Evolutionary conservation across 495 filamentous ascomycete species (phyloP).

Genomic region (Tuber umbilicatum): DNA sequence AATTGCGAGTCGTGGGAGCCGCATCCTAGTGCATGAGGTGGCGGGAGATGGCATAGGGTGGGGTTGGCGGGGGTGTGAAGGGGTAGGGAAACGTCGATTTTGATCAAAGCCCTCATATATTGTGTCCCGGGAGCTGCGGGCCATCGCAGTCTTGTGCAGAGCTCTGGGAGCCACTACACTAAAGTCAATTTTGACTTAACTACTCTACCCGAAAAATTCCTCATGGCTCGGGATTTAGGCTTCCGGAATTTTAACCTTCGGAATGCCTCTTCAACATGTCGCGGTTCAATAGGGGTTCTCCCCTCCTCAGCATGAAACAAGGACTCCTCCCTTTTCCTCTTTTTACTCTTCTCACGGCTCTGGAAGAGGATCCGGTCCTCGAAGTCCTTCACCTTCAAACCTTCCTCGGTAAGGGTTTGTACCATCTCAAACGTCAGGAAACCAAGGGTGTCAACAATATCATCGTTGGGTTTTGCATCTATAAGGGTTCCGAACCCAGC

Average conservation of each 20-base stretch:
- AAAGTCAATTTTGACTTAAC: constrained; percentile 40
- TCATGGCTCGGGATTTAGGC: constrained; percentile 72
- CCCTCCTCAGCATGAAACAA: constrained; percentile 91
- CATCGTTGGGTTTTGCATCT: constrained; percentile 94
- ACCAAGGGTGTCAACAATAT: constrained; percentile 95
- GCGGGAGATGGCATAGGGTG: neutral
- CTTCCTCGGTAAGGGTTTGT: constrained; percentile 93
- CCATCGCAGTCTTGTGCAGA: neutral
- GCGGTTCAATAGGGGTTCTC: constrained; percentile 74
- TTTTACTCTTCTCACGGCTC: constrained; percentile 63
- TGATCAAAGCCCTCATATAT: neutral
- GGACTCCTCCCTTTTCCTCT: constrained; percentile 79
- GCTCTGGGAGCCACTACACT: constrained; percentile 22
- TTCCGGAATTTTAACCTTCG: constrained; percentile 68
- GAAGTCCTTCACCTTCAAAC: constrained; percentile 88
- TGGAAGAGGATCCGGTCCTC: constrained; percentile 71
- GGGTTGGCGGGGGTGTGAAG: neutral
- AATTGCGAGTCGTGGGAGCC: neutral
- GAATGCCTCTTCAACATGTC: constrained; percentile 90
- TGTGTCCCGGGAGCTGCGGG: neutral
- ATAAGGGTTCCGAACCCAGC: constrained; percentile 96
- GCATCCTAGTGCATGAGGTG: neutral
- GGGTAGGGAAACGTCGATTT: neutral
- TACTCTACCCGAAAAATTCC: constrained; percentile 46
- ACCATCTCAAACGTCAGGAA: constrained; percentile 99